phyloP scores from a whole-genome alignment of 2,329 filamentous ascomycete genomes.

The Fusarium pininemorale region DNA sequence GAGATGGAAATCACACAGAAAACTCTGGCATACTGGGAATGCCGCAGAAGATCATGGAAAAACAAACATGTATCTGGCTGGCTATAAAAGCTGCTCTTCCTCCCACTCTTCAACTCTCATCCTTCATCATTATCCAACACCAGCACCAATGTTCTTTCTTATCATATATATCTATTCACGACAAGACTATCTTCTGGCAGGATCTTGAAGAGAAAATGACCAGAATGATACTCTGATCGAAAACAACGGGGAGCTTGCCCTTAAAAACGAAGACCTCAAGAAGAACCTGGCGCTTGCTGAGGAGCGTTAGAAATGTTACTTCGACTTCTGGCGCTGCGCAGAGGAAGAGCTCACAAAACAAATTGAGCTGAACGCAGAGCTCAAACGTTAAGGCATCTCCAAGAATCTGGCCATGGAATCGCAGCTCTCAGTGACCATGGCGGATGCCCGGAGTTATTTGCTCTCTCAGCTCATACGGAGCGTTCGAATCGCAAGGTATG shows the following conservation, averaged over 20 bases:
- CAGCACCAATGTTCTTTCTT: too few relatives aligned
- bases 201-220: neutral
- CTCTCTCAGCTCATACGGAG: too few relatives aligned
- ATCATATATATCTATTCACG: neutral
- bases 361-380: neutral
- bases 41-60: neutral
- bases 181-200: neutral
- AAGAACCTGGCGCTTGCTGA: neutral
- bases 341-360: rapidly evolving
- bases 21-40: rapidly evolving
- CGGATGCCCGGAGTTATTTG: neutral
- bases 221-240: too few relatives aligned
- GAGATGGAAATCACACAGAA: rapidly evolving
- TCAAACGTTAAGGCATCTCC: neutral
- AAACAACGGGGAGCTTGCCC: too few relatives aligned
- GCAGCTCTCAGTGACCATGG: neutral
- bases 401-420: neutral
- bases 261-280: neutral
- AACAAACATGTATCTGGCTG: neutral
- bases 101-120: neutral
- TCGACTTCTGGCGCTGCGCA: neutral
- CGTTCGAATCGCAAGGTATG: neutral
- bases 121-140: neutral
- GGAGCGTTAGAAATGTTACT: neutral
- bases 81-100: neutral